phyloP scores from a whole-genome alignment of 768 basidiomycete species.

The Termitomyces sp. region DNA sequence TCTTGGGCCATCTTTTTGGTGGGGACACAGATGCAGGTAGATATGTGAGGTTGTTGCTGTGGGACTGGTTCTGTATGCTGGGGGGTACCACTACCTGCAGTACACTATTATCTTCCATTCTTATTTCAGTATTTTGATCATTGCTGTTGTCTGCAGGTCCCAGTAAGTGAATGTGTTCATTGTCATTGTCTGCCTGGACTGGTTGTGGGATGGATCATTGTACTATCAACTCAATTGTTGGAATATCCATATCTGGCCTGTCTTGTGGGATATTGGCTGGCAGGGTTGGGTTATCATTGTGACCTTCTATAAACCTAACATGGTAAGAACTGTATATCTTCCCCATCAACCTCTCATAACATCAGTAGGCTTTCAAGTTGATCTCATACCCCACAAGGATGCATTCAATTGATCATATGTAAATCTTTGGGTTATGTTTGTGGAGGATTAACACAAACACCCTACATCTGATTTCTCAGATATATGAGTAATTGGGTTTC shows the following conservation, averaged over 20 bases:
- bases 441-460: constrained; percentile 15
- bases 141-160: background rate
- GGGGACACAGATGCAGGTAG: background rate
- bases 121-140: background rate
- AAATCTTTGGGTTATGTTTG: constrained; percentile 25
- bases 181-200: background rate
- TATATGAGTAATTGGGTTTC: constrained; percentile 1
- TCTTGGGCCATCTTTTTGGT: no score
- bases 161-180: background rate
- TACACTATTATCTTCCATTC: background rate
- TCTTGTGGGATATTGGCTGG: background rate
- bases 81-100: background rate
- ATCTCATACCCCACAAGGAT: background rate
- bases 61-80: background rate
- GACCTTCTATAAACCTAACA: background rate
- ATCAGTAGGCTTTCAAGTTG: background rate
- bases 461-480: no score
- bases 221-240: no score
- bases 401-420: background rate
- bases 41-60: background rate
- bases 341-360: no score
- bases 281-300: background rate
- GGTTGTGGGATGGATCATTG: no score
- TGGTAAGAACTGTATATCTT: background rate
- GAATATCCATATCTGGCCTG: no score